A percentile compares a stretch with the other conserved stretches of the same genome.
Evolutionary conservation across 2,329 filamentous ascomycete genomes (phyloP).

Genomic region (Clarireedia sp.): DNA sequence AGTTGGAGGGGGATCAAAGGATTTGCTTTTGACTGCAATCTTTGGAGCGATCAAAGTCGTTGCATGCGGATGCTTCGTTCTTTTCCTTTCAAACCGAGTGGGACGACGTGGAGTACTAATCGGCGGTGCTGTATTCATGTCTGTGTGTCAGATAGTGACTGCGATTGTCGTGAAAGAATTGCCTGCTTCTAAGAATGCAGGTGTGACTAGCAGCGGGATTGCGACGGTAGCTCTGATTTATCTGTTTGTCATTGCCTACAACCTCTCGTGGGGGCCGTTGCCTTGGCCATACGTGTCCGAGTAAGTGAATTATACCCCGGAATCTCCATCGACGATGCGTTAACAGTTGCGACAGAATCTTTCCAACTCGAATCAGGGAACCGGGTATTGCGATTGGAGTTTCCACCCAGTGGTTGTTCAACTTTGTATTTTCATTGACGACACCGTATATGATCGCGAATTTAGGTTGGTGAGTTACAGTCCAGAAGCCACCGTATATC

Average conservation of each 20-base stretch:
- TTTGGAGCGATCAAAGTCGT: conserved; percentile 45
- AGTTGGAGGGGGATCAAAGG: conserved; percentile 40
- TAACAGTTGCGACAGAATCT: conserved; percentile 16
- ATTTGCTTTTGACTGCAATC: conserved; percentile 43
- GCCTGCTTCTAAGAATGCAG: conserved; percentile 26
- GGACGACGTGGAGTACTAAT: conserved; percentile 36
- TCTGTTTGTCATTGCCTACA: conserved; percentile 45
- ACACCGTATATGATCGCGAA: conserved; percentile 44
- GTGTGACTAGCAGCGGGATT: conserved; percentile 36
- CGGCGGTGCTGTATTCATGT: conserved; percentile 37
- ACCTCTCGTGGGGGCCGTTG: conserved; percentile 43
- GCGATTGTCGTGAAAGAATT: conserved; percentile 37
- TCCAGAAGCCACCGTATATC: background rate
- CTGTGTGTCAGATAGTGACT: conserved; percentile 37
- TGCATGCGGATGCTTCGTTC: conserved; percentile 42
- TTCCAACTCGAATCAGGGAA: conserved; percentile 24
- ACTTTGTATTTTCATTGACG: conserved; percentile 41
- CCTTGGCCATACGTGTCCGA: conserved; percentile 43
- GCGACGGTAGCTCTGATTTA: conserved; percentile 47
- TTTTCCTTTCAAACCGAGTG: conserved; percentile 43
- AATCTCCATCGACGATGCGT: conserved; percentile 35
- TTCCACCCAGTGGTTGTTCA: conserved; percentile 43
- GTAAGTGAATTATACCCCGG: conserved; percentile 32
- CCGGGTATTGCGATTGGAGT: conserved; percentile 43
- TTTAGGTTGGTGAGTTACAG: conserved; percentile 31